phyloP scores from a whole-genome alignment of 1,284 basidiomycete species.

The Ustilago trichophora region DNA sequence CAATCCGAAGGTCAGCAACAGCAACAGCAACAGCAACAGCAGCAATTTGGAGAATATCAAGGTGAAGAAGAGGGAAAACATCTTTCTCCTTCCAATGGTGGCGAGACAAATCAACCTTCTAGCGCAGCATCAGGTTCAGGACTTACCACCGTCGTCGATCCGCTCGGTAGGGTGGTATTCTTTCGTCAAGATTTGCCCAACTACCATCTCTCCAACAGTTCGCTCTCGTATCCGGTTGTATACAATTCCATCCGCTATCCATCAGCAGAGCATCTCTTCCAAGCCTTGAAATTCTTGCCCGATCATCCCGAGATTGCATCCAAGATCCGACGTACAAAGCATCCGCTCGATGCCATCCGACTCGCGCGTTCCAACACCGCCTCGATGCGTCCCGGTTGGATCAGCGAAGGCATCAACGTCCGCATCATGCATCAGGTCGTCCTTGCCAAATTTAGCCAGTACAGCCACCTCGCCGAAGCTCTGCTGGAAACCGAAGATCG shows the following conservation, averaged over 20 bases:
- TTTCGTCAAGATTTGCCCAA: conserved; percentile 36
- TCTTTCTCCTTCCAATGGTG: no score
- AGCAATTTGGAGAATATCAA: no score
- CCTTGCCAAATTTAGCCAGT: conserved; percentile 53
- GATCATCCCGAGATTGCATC: conserved; percentile 43
- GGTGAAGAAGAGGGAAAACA: no score
- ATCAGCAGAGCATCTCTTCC: conserved; percentile 58
- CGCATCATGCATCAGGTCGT: conserved; percentile 50
- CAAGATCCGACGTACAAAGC: conserved; percentile 51
- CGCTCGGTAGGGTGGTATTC: conserved; percentile 26
- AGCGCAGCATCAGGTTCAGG: no score
- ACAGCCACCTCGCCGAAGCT: conserved; percentile 17
- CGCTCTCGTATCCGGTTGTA: conserved; percentile 30
- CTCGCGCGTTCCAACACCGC: conserved; percentile 39
- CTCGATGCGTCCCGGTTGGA: conserved; percentile 50
- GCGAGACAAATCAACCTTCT: no score
- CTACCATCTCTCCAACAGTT: conserved; percentile 55
- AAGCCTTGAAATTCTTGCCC: conserved; percentile 51
- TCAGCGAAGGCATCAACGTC: conserved; percentile 50
- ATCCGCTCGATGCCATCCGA: conserved; percentile 45
- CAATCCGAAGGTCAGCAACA: no score
- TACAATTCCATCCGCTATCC: conserved; percentile 46
- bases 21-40: no score
- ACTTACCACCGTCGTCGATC: background rate
- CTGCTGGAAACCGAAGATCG: conserved; percentile 50